Base-by-base conservation (phyloP, 1,139 yeast species). In the Sugiyamaella grinbergsii region DNA sequence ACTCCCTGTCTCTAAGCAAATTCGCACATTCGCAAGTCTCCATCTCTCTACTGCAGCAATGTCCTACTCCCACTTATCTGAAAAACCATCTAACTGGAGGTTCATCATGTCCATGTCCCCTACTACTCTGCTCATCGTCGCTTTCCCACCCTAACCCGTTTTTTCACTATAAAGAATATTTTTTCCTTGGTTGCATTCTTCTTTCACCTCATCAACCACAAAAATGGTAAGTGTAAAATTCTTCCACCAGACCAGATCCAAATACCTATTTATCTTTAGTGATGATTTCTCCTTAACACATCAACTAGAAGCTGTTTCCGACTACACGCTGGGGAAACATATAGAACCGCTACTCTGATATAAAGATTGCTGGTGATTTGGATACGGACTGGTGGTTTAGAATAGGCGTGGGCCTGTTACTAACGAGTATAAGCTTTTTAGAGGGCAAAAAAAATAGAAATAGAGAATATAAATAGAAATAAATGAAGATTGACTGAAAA, bases 291-390 rank as follows among this genome's bases (percentile, higher is more conserved):
- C 47, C 41, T 51, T 38, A 44, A 51, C 51, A 52, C 45, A 45
- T 53, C 66, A 63, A 63, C 67, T 63, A 63, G 67, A 63, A 64
- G 66, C 67, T 63, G 67, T 64, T 64, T 58, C 67, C 62, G 67
- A 64, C 67, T 55, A 55, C 57, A 58, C 61, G 57, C 62, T 63
- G 68, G 66, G 59, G 67, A 63, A 50, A 53, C 46, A 50, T 36
- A 47, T 56, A 54, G 66, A 63, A 63, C 64, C 67, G 67, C 67
- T 63, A 63, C 65, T 62, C 67, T 63, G 68, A 64, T 31, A 13
- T 38, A 11, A 24, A 32, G 37, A 16, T 18, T 16, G 5, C 11
- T 4, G 20, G 15, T 28, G n/a, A 7, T 8, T 40, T 38, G 22
- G 32, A 24, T 4, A 16, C 4, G 32, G 23, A 11, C 5, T 6